Base-by-base conservation (phyloP, 2,329 filamentous ascomycete species). In the Hypoxylon sp. region DNA sequence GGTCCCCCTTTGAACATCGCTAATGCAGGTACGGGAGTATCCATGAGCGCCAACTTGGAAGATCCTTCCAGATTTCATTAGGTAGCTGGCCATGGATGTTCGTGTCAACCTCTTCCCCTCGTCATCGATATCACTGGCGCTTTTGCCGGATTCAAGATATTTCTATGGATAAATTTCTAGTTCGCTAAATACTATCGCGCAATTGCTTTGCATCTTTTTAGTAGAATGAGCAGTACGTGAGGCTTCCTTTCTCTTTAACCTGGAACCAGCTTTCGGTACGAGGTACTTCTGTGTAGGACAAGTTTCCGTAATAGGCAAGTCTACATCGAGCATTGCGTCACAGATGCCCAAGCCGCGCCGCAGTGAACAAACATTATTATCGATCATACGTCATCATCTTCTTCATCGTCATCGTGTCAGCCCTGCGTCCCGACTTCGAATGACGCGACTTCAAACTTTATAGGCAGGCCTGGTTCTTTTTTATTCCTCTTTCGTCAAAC, bases 1-100 rank as follows among this genome's bases (percentile, higher is more conserved):
- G n/a, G n/a, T n/a, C n/a, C n/a, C n/a, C 33, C 48, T 30, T 16
- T 12, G 22, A 48, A 24, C 12, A 9, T 59, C 49, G 42, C 52
- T 65, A 61, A 65, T 58, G 62, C 62, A 65, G 62, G 62, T 65
- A 61, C 62, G 45, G 26, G 42, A 14, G 44, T 49, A 42, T 18
- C 33, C 18, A 53, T 52, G 40, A 16, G 28, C 30, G 9, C 33
- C 26, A 38, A 26, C n/a, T n/a, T n/a, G n/a, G n/a, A n/a, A n/a
- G n/a, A n/a, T n/a, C n/a, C n/a, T n/a, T n/a, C n/a, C n/a, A n/a
- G n/a, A n/a, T n/a, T n/a, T n/a, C 11, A 26, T 45, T 26, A 46
- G 46, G 11, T 54, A 32, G 6, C 51, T 26, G n/a, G 22, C 20
- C 24, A 26, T 26, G 24, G 51, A 54, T 54, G n/a, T 16, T n/a